Evolutionary conservation across 2,329 filamentous ascomycete genomes (phyloP), one percentile per base, ranked within the genome.

Genomic region (Bipolaris sorokiniana): DNA sequence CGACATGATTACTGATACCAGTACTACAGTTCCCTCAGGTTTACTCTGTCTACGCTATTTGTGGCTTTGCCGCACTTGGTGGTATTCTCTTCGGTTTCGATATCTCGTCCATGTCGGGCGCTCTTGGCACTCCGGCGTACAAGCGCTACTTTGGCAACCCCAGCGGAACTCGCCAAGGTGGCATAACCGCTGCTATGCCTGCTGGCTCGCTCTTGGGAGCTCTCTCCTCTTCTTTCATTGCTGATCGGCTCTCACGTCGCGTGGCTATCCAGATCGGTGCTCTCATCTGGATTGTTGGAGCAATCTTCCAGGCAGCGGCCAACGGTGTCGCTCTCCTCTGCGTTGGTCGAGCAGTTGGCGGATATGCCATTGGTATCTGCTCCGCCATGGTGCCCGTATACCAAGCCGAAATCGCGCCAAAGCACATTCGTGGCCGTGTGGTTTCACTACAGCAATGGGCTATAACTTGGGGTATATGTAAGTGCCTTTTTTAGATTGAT

Each of bases 321-420:
- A 78, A 78, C 40, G 76, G 76, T 51, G 61, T 78, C 10, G 64
- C 71, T 48, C 69, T 77, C 31, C 72, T 78, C 59, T 83, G 86
- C 67, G 71, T 76, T 33, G 74, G 74, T 34, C 88, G 93, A 76
- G 87, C 96, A 62, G 84, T 95, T 75, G 91, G 91, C 54, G 92
- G 93, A 79, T 79, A 96, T 7, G 90, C 92, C 40, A 91, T 97
- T 58, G 93, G 93, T 76, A 90, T 92, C 72, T 83, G 96, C 45
- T 96, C 92, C 0, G 94, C 92, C 46, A 96, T 97, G 65, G 92
- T 97, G 1, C 93, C 93, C 0, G 90, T 97, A 44, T 97, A 96
- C 74, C 92, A 97, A 74, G 94, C 92, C 42, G 93, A 97, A 75
- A 96, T 97, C 16, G 76, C 77, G 2, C 76, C 76, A 13, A 77